These are phyloP conservation scores for Cladobotryum protrusum DNA, from an alignment of 2,329 filamentous ascomycete genomes.

Conservation along the genomic window DNA sequence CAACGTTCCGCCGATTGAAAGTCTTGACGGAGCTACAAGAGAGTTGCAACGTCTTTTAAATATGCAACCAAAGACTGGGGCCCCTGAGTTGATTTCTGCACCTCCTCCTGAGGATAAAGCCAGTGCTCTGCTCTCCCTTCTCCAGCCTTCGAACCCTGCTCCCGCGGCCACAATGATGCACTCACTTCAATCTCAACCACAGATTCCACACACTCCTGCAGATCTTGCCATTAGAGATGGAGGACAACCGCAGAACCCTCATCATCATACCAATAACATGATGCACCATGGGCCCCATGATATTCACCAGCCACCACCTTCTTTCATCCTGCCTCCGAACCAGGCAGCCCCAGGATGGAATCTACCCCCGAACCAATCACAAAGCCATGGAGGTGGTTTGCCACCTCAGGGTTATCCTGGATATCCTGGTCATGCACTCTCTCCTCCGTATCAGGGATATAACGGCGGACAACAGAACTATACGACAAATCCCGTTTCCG, in stretches of 20 bases:
- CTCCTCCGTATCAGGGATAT: constrained; percentile 6
- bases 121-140: constrained; percentile 46
- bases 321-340: constrained; percentile 22
- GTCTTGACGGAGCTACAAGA: constrained; percentile 43
- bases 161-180: constrained; percentile 9
- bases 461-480: constrained; percentile 18
- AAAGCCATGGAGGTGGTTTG: constrained; percentile 12
- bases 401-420: constrained; percentile 9
- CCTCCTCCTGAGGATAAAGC: constrained; percentile 38
- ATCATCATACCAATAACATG: constrained; percentile 43
- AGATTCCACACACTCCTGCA: constrained; percentile 42
- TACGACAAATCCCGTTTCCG: constrained; percentile 15
- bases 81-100: constrained; percentile 31
- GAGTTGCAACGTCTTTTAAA: constrained; percentile 52
- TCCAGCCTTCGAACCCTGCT: constrained; percentile 34
- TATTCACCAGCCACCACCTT: constrained; percentile 26
- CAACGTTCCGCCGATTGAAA: constrained; percentile 36
- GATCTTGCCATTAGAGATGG: constrained; percentile 31
- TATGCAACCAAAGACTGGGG: constrained; percentile 47
- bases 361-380: constrained; percentile 10
- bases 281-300: constrained; percentile 33
- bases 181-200: constrained; percentile 15
- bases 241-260: constrained; percentile 50
- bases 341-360: constrained; percentile 11
- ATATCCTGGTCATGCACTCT: not conserved